Percentiles rank a stretch among this genome's conserved stretches.
These are phyloP conservation scores for Panaeolus cyanescens DNA, from an alignment of 768 basidiomycete species.

Conservation along the genomic window DNA sequence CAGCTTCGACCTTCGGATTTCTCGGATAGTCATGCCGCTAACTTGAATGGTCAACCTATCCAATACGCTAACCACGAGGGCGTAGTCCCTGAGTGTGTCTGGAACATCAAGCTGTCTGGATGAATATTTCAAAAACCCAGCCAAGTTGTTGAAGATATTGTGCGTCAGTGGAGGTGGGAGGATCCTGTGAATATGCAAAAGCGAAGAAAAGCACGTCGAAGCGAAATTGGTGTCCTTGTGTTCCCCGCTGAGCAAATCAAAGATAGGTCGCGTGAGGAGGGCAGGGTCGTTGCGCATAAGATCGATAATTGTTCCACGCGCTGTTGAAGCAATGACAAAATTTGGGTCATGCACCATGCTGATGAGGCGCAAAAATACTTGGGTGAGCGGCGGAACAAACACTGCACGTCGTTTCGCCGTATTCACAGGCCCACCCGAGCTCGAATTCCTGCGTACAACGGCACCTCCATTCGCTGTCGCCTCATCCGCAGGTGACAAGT, in stretches of 20 bases:
- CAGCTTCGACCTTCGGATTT: conserved; percentile 71
- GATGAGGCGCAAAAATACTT: conserved; percentile 56
- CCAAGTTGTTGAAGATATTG: conserved; percentile 68
- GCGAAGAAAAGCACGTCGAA: conserved; percentile 51
- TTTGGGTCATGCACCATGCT: conserved; percentile 54
- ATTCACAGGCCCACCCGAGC: conserved; percentile 43
- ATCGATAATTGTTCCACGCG: conserved; percentile 59
- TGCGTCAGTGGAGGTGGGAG: conserved; percentile 70
- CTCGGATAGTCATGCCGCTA: conserved; percentile 69
- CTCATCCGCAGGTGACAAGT: conserved; percentile 19
- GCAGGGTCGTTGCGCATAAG: conserved; percentile 76
- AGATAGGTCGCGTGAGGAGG: conserved; percentile 60
- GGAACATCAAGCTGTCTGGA: conserved; percentile 43
- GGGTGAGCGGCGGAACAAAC: conserved; percentile 62
- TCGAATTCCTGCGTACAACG: conserved; percentile 60
- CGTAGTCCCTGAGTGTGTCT: conserved; percentile 53
- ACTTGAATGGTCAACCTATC: conserved; percentile 64
- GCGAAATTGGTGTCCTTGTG: conserved; percentile 48
- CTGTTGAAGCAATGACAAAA: conserved; percentile 53
- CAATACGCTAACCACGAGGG: conserved; percentile 57
- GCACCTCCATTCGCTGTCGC: conserved; percentile 24
- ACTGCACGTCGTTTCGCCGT: conserved; percentile 62
- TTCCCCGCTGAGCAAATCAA: conserved; percentile 60
- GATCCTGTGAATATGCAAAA: conserved; percentile 54
- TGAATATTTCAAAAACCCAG: conserved; percentile 63